Base-by-base conservation (phyloP, 805 yeast species). In the Candida rishiriensis region DNA sequence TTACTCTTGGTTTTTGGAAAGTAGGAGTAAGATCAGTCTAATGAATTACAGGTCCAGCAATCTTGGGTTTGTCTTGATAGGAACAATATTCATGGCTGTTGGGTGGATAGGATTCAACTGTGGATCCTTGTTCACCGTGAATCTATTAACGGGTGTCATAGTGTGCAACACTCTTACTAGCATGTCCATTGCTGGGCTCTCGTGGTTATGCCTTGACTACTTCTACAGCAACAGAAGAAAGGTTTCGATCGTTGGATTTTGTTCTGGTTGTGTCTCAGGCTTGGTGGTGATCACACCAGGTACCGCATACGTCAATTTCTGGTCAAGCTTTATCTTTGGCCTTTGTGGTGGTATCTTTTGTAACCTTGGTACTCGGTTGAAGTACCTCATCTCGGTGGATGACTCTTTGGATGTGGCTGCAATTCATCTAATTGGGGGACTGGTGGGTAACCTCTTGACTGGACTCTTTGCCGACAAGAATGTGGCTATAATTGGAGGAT, bases 21-120 rank as follows among this genome's bases (percentile, higher is more conserved):
- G 83, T 52, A 73, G 96, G 65, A 79, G 72, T 63, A 89, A 71
- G 35, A 18, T 41, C 46, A 72, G 81, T 46, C 72, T 86, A 70
- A 76, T 81, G 55, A 83, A 86, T 61, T 88, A 84, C 68, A 71
- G 96, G 50, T 95, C 96, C 10, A 96, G 88, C 68, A 88, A 88
- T 63, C 85, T 86, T 37, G 83, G 91, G 15, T 75, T 86, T 61
- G 85, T 89, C 34, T 81, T 90, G 16, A 64, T 88, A 55, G 96
- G 97, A n/a, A 86, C 96, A 2, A 65, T 77, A 11, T 65, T 89
- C 15, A 77, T 88, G 54, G 85, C 90, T 79, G 78, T 85, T 52
- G 96, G 97, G 3, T 89, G 97, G 97, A 72, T 88, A 38, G 86
- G 89, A 15, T 89, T 89, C 76, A 89, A 89, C 58, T 89, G 95